Evolutionary conservation across 371 early-diverging fungal genomes (phyloP).

Genomic region (Lichtheimia hyalospora): DNA sequence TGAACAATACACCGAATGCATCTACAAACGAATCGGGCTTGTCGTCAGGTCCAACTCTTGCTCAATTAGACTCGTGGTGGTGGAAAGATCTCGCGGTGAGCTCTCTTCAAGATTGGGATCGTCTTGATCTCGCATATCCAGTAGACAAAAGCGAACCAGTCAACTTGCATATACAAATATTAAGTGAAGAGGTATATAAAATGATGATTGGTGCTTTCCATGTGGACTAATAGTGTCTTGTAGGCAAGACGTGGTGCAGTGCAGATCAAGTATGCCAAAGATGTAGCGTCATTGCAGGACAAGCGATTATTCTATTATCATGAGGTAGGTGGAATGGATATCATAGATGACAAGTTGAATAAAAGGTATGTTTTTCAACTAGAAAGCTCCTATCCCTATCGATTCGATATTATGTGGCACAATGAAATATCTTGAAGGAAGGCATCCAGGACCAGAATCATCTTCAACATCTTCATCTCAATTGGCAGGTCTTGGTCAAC

Average conservation of each 20-base stretch:
- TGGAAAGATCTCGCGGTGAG: constrained; percentile 13
- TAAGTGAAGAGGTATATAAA: constrained; percentile 7
- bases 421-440: constrained; percentile 9
- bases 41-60: not conserved
- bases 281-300: constrained; percentile 5
- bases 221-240: not conserved
- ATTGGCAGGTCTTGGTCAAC: constrained; percentile 3
- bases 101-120: constrained; percentile 20
- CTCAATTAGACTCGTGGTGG: constrained; percentile 8
- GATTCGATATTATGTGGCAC: constrained; percentile 13
- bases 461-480: not conserved
- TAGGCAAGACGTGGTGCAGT: constrained; percentile 12
- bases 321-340: constrained; percentile 5
- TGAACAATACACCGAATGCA: not conserved
- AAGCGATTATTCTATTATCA: constrained; percentile 10
- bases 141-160: constrained; percentile 10
- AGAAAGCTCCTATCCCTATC: constrained; percentile 5
- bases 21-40: too few relatives aligned
- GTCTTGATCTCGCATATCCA: constrained; percentile 8
- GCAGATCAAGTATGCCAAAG: constrained; percentile 8
- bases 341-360: not conserved
- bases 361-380: too few relatives aligned
- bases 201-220: not conserved
- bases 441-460: not conserved
- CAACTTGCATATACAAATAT: constrained; percentile 17